A percentile compares a stretch with the other conserved stretches of the same genome.
These are phyloP conservation scores for Candida namnaoensis DNA, from an alignment of 805 yeast genomes.

Conservation along the genomic window DNA sequence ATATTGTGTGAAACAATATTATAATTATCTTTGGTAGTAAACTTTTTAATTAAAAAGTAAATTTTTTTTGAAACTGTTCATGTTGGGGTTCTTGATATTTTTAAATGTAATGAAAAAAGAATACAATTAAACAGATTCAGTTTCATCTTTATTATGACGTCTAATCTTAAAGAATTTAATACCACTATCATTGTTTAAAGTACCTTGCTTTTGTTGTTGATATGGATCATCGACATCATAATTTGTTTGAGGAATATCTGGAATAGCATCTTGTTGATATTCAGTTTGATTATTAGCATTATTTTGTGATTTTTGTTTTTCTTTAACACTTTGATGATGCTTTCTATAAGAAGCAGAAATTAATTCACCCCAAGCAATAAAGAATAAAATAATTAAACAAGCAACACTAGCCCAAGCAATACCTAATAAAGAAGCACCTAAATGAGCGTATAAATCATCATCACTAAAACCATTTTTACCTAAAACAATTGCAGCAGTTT, in stretches of 20 bases:
- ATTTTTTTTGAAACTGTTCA: neutral
- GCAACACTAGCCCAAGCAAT: constrained; percentile 66
- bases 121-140: constrained; percentile 24
- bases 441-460: constrained; percentile 31
- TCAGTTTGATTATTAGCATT: constrained; percentile 5
- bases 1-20: too few relatives aligned
- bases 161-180: constrained; percentile 73
- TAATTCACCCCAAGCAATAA: constrained; percentile 42
- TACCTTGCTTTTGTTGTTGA: constrained; percentile 17
- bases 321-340: constrained; percentile 33
- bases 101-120: too few relatives aligned
- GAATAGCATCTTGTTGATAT: constrained; percentile 10
- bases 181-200: constrained; percentile 39
- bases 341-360: constrained; percentile 40
- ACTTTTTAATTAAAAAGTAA: too few relatives aligned
- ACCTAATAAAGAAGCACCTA: constrained; percentile 55
- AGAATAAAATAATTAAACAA: constrained; percentile 35
- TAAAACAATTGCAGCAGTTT: constrained; percentile 73
- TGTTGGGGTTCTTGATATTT: neutral
- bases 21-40: too few relatives aligned
- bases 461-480: constrained; percentile 61
- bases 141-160: constrained; percentile 36
- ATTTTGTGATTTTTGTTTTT: constrained; percentile 13
- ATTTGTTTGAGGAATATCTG: constrained; percentile 17
- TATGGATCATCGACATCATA: constrained; percentile 12